Conservation (phyloP, 768 basidiomycete genomes). For the Russula foetens region DNA sequence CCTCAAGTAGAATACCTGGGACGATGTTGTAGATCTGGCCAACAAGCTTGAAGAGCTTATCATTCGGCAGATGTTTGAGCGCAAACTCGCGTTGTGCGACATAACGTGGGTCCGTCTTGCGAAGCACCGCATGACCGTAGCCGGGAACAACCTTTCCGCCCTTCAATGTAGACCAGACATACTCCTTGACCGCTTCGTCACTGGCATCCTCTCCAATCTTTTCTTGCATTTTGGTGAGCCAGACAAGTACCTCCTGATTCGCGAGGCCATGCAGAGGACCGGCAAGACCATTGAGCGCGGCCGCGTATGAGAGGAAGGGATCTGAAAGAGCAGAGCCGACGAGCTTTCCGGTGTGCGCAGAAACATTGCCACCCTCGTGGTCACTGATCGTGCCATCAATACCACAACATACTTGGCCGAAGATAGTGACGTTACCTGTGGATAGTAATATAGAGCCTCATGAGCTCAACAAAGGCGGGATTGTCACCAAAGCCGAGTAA, state of each 20-base stretch:
- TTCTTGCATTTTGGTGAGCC: slow-evolving; percentile 89
- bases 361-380: slow-evolving; percentile 98
- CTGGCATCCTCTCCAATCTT: slow-evolving; percentile 80
- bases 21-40: slow-evolving; percentile 83
- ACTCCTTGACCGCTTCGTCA: slow-evolving; percentile 85
- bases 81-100: slow-evolving; percentile 87
- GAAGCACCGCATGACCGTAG: slow-evolving; percentile 79
- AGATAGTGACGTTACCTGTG: slow-evolving; percentile 52
- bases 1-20: slow-evolving; percentile 83
- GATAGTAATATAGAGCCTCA: slow-evolving; percentile 94
- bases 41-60: slow-evolving; percentile 93
- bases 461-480: slow-evolving; percentile 82
- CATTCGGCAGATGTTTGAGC: slow-evolving; percentile 71
- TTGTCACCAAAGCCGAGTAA: slow-evolving; percentile 91
- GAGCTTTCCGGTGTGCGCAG: slow-evolving; percentile 88
- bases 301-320: slow-evolving; percentile 91
- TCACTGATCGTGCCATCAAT: slow-evolving; percentile 41
- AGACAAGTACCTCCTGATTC: slow-evolving; percentile 94
- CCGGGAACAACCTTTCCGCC: slow-evolving; percentile 91
- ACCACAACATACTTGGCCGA: background rate
- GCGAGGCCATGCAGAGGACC: slow-evolving; percentile 95
- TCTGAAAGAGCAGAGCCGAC: slow-evolving; percentile 95
- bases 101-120: slow-evolving; percentile 92
- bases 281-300: slow-evolving; percentile 91
- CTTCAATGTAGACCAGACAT: slow-evolving; percentile 93